Evolutionary conservation across 306 rosid species (phyloP).

Genomic region (Cicer pinnatifidum): DNA sequence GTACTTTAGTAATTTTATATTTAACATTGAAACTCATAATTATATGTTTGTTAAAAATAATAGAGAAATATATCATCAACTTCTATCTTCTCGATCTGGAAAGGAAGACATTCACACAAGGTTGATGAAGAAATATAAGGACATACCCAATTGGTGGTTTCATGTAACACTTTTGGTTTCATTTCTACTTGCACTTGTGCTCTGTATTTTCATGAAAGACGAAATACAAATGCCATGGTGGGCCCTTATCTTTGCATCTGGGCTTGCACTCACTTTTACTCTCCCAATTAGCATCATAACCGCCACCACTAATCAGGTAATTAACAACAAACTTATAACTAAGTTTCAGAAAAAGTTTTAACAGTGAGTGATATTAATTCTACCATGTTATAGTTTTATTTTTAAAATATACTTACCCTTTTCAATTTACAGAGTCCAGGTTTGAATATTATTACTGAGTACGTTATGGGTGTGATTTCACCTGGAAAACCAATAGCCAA

Average conservation of each 20-base stretch:
- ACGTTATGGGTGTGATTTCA: constrained; percentile 65
- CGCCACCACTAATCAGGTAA: constrained; percentile 67
- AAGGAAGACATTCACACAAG: constrained; percentile 68
- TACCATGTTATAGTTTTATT: neutral
- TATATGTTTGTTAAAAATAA: neutral
- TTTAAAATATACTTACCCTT: neutral
- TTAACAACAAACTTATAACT: neutral
- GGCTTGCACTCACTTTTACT: constrained; percentile 48
- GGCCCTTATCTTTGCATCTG: constrained; percentile 69
- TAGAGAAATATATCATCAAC: constrained; percentile 57
- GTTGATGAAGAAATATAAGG: constrained; percentile 67
- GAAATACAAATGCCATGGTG: constrained; percentile 78
- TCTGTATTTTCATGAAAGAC: constrained; percentile 54
- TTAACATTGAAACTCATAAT: neutral
- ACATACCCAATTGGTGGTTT: constrained; percentile 78
- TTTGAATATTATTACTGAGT: constrained; percentile 67
- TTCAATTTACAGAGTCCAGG: constrained; percentile 59
- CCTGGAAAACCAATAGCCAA: constrained; percentile 76
- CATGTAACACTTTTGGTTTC: constrained; percentile 50
- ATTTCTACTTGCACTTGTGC: constrained; percentile 47
- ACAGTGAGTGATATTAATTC: neutral
- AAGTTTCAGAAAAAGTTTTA: too few species aligned
- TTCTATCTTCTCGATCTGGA: constrained; percentile 50
- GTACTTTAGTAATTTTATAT: too few species aligned
- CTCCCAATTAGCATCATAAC: constrained; percentile 69